These are phyloP conservation scores for Stylonectria norvegica DNA, from an alignment of 2,329 filamentous ascomycete genomes.

Conservation along the genomic window DNA sequence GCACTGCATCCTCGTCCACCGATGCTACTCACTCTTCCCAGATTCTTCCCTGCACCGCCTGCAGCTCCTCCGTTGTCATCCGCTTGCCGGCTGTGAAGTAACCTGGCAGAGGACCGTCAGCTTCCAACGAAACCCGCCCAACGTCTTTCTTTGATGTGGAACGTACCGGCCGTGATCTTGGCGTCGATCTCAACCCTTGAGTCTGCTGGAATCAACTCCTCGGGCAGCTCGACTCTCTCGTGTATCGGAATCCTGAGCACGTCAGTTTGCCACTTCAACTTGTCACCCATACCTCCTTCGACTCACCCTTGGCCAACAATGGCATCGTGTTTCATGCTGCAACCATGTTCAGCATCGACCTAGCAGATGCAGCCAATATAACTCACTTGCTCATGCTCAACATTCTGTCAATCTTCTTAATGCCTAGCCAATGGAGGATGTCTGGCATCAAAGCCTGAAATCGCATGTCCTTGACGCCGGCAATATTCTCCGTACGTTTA, in stretches of 20 bases:
- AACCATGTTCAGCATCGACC: slow-evolving; percentile 25
- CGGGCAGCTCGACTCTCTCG: slow-evolving; percentile 87
- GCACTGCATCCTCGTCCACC: slow-evolving; percentile 9
- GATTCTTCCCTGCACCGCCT: slow-evolving; percentile 80
- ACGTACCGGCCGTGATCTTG: slow-evolving; percentile 88
- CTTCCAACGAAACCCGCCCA: background rate
- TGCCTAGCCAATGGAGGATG: slow-evolving; percentile 95
- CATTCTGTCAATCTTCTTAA: slow-evolving; percentile 98
- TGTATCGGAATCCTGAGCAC: slow-evolving; percentile 69
- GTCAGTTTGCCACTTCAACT: slow-evolving; percentile 11
- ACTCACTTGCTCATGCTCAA: slow-evolving; percentile 93
- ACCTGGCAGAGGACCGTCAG: slow-evolving; percentile 25
- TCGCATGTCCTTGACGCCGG: slow-evolving; percentile 93
- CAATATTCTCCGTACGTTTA: slow-evolving; percentile 95
- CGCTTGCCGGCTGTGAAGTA: slow-evolving; percentile 86
- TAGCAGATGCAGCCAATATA: slow-evolving; percentile 3
- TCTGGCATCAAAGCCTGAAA: slow-evolving; percentile 98
- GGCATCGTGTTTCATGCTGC: slow-evolving; percentile 84
- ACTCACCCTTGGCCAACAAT: slow-evolving; percentile 75
- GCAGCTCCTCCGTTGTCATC: slow-evolving; percentile 82
- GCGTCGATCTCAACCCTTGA: slow-evolving; percentile 98
- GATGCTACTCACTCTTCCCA: slow-evolving; percentile 69
- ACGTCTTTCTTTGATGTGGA: background rate
- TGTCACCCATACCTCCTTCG: slow-evolving; percentile 4
- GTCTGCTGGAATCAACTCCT: slow-evolving; percentile 90